Base-by-base conservation (phyloP, 371 early-diverging fungal species). In the Actinomucor elegans region DNA sequence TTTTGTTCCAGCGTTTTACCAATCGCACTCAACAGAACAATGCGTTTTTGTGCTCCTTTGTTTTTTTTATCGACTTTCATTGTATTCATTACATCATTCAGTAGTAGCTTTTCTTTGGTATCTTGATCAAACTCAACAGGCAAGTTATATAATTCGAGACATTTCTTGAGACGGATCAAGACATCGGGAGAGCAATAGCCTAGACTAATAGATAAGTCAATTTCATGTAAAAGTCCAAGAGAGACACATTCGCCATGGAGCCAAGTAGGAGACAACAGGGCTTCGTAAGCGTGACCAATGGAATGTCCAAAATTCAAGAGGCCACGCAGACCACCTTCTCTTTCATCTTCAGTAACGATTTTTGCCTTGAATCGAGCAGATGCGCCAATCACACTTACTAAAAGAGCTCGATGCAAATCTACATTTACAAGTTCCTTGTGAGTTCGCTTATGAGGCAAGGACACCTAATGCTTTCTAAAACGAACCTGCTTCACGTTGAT, bases 171-270 rank as follows among this genome's bases (percentile, higher is more conserved):
- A 3, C 96, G 83, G 4, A 88, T 92, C 14, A 96, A 83, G 18
- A 83, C 75, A 7, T 81, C 84, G 48, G 85, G 80, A 56, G 79
- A 67, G 40, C 94, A 72, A 57, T 89, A 77, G 12, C 94, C 94
- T 29, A 92, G 64, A 57, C 79, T 69, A 26, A 90, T 77, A 1
- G 96, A 82, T 29, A 97, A 77, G 63, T 97, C 94, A 0, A 92
- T 90, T 67, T 97, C 97, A 45, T 86, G 71, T 27, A 94, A 83
- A 83, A 94, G 91, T 8, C 97, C 97, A 10, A 97, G 75, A 3
- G 96, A 75, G n/a, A 97, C 89, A 55, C 94, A 94, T 77, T 97
- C 97, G 43, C 97, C 97, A 62, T 97, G 96, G 21, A 95, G 83
- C 64, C 95, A 64, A 23, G 81, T 75, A n/a, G 96, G 96, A 17